Conservation (phyloP, 345 rosid species). For the Geranium rotundifolium region DNA sequence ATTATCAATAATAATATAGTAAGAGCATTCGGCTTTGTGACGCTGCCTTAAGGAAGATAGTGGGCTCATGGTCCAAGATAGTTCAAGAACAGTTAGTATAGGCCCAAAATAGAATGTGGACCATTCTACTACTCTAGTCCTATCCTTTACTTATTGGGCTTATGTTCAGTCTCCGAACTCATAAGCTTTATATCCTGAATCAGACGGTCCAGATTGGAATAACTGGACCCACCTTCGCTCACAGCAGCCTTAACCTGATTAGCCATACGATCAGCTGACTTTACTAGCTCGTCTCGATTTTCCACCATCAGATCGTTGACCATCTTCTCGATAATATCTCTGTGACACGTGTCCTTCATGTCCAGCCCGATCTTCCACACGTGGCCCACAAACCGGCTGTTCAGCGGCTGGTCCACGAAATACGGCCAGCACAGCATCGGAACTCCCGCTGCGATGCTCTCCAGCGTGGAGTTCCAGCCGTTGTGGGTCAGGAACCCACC, state of each 20-base stretch:
- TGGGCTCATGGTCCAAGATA: no score
- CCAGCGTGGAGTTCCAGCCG: conserved; percentile 80
- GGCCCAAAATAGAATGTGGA: no score
- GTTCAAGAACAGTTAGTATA: no score
- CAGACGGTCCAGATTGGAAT: conserved; percentile 21
- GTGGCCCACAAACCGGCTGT: conserved; percentile 45
- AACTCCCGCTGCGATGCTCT: conserved; percentile 44
- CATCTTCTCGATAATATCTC: conserved; percentile 36
- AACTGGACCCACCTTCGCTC: conserved; percentile 31
- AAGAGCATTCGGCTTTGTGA: no score
- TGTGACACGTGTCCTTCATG: conserved; percentile 51
- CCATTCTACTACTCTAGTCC: no score
- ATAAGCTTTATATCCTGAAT: conserved; percentile 24
- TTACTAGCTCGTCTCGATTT: conserved; percentile 25
- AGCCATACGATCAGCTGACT: conserved; percentile 18
- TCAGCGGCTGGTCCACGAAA: conserved; percentile 47
- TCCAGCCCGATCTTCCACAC: conserved; percentile 60
- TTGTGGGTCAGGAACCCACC: conserved; percentile 60
- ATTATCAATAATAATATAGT: no score
- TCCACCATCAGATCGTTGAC: conserved; percentile 50
- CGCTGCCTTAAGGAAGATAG: no score
- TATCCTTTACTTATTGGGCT: no score
- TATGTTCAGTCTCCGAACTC: no score
- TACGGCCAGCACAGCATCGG: conserved; percentile 75
- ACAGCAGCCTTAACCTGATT: conserved; percentile 16